Conservation (phyloP, 148 eudicot species). For the Vaccinium myrtillus region DNA sequence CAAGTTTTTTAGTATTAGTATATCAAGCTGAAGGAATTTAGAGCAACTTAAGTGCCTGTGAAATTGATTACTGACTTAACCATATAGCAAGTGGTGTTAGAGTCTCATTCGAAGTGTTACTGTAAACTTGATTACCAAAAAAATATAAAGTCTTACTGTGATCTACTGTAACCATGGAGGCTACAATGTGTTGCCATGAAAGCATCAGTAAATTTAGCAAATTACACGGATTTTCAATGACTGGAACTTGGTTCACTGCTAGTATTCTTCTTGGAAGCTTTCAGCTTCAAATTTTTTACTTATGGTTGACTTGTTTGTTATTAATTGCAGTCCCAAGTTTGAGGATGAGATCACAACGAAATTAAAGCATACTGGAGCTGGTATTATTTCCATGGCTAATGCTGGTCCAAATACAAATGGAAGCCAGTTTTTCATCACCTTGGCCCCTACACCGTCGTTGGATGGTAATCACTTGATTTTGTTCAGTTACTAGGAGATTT, state of each 20-base stretch:
- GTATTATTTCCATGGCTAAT: constrained; percentile 94
- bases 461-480: constrained; percentile 54
- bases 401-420: constrained; percentile 98
- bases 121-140: background rate
- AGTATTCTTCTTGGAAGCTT: background rate
- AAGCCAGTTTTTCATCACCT: constrained; percentile 87
- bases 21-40: background rate
- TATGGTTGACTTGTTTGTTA: constrained; percentile 17
- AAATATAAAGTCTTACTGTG: background rate
- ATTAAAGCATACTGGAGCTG: constrained; percentile 96
- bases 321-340: constrained; percentile 57
- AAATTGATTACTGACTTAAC: background rate
- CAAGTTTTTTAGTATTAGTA: background rate
- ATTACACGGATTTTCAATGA: background rate
- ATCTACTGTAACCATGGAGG: background rate
- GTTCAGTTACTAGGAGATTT: background rate
- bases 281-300: background rate
- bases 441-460: constrained; percentile 80
- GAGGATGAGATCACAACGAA: constrained; percentile 76
- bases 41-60: background rate
- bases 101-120: background rate
- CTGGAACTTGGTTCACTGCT: background rate
- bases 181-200: background rate
- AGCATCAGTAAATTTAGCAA: background rate
- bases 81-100: background rate